These are phyloP conservation scores for Debaryomyces maramus DNA, from an alignment of 805 yeast genomes.

Conservation along the genomic window DNA sequence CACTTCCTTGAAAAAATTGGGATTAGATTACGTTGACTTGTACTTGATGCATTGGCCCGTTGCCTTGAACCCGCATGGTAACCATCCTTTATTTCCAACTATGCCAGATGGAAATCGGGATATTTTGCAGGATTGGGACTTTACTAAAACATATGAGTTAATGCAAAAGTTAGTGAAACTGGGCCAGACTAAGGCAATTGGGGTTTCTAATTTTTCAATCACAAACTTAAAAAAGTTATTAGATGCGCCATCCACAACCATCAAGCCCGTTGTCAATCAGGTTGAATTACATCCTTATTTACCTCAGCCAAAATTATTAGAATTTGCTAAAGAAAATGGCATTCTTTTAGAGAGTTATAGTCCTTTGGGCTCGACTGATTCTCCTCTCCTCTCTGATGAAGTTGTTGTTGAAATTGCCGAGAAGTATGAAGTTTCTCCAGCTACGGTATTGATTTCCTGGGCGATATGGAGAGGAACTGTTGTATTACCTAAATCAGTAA, in stretches of 20 bases:
- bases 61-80: slow-evolving; percentile 40
- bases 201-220: slow-evolving; percentile 72
- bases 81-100: slow-evolving; percentile 32
- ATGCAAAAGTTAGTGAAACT: slow-evolving; percentile 59
- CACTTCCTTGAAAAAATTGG: slow-evolving; percentile 59
- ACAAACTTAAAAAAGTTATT: slow-evolving; percentile 46
- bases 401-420: slow-evolving; percentile 45
- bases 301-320: slow-evolving; percentile 52
- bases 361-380: slow-evolving; percentile 61
- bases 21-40: slow-evolving; percentile 75
- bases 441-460: slow-evolving; percentile 59
- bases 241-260: slow-evolving; percentile 44
- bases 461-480: slow-evolving; percentile 55
- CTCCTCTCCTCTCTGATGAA: slow-evolving; percentile 49
- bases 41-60: slow-evolving; percentile 83
- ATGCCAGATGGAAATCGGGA: slow-evolving; percentile 37
- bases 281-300: slow-evolving; percentile 61
- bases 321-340: slow-evolving; percentile 39
- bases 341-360: slow-evolving; percentile 66
- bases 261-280: slow-evolving; percentile 72
- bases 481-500: slow-evolving; percentile 42
- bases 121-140: slow-evolving; percentile 28
- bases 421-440: slow-evolving; percentile 44
- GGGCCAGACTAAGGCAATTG: slow-evolving; percentile 64
- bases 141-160: slow-evolving; percentile 51